phyloP scores from a whole-genome alignment of 495 filamentous ascomycete genomes.

The Rhizodiscina lignyota region DNA sequence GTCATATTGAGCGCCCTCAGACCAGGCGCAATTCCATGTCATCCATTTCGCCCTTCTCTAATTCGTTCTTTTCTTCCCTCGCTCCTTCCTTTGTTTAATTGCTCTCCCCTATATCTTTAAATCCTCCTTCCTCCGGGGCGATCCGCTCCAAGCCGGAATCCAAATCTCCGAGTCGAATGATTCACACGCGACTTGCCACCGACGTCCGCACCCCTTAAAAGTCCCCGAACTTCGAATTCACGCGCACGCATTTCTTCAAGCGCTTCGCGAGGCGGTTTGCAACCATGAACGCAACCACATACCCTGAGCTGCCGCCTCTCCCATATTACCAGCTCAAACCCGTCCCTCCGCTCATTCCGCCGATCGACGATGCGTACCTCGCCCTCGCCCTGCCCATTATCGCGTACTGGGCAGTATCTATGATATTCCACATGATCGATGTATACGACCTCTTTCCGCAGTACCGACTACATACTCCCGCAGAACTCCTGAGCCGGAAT shows the following conservation, averaged over 20 bases:
- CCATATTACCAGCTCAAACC: conserved; percentile 53
- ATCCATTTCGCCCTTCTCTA: too few species aligned
- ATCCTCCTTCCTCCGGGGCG: too few species aligned
- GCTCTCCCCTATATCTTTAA: too few species aligned
- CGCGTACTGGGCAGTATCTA: conserved; percentile 79
- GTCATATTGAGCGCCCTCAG: too few species aligned
- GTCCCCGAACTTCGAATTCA: too few species aligned
- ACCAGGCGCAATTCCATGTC: too few species aligned
- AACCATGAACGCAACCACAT: background rate
- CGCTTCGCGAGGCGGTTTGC: background rate
- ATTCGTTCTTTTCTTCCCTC: too few species aligned
- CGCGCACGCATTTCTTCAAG: background rate
- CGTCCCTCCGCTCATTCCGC: conserved; percentile 52
- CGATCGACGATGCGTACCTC: conserved; percentile 66
- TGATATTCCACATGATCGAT: conserved; percentile 76
- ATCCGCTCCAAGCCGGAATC: too few species aligned
- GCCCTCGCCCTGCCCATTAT: conserved; percentile 57
- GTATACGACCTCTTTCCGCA: conserved; percentile 64
- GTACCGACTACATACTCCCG: conserved; percentile 84
- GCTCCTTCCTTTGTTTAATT: too few species aligned
- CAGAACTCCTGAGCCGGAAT: conserved; percentile 73
- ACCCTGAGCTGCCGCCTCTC: conserved; percentile 48
- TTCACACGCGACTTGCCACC: too few species aligned
- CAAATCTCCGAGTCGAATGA: too few species aligned
- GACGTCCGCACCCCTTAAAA: too few species aligned